phyloP scores from a whole-genome alignment of 495 filamentous ascomycete genomes.

The Penicillium herquei region DNA sequence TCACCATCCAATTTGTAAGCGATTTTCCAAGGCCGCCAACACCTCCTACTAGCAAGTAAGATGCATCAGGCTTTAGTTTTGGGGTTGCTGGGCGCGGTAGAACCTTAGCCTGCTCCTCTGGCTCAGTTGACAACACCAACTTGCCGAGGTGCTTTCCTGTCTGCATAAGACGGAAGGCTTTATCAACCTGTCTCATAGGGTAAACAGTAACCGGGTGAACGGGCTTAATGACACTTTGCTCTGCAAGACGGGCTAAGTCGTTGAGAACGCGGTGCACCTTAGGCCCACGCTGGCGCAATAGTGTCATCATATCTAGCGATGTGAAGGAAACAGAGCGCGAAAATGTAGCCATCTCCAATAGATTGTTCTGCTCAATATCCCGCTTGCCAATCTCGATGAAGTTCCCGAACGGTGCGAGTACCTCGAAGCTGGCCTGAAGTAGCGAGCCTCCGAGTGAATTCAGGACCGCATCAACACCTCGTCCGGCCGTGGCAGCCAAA shows the following conservation, averaged over 20 bases:
- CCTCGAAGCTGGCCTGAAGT: constrained; percentile 35
- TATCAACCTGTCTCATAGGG: constrained; percentile 13
- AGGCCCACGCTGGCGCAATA: not conserved
- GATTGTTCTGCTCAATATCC: constrained; percentile 21
- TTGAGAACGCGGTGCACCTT: not conserved
- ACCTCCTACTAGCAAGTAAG: constrained; percentile 14
- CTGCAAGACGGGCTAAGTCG: not conserved
- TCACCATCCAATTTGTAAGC: constrained; percentile 2
- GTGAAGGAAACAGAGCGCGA: not conserved
- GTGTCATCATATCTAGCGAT: not conserved
- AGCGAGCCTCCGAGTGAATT: constrained; percentile 29
- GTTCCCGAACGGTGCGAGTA: constrained; percentile 42
- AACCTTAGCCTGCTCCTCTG: not conserved
- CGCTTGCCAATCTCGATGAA: constrained; percentile 50
- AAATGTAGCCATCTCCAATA: not conserved
- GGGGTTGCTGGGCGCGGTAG: not conserved
- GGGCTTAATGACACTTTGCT: not conserved
- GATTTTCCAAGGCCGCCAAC: constrained; percentile 11
- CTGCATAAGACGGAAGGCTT: constrained; percentile 29
- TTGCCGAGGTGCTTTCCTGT: constrained; percentile 41
- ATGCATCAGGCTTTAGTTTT: not conserved
- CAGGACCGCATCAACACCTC: constrained; percentile 6
- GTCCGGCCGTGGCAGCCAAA: constrained; percentile 41
- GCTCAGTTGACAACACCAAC: constrained; percentile 23
- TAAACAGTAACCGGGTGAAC: constrained; percentile 10